Evolutionary conservation across 805 yeast species (phyloP), one percentile per base, ranked within the genome.

Genomic region (Zygosaccharomyces siamensis): DNA sequence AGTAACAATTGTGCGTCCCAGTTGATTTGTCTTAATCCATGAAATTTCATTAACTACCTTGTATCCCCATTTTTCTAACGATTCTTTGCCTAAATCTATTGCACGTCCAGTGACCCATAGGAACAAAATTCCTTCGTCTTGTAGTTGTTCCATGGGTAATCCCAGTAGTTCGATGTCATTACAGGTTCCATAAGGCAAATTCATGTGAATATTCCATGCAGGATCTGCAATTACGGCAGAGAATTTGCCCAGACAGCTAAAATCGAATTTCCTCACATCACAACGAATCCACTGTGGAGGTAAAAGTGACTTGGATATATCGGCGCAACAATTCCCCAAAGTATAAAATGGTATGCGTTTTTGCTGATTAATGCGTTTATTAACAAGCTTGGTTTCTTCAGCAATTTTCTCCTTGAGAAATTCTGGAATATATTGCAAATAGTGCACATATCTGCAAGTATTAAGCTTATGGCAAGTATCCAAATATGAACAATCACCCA

Each of bases 61-160:
- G 63, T 90, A 90, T 1, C 97, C 97, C 96, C 97, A 89, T 50
- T 78, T 80, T 3, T 64, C 65, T 47, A 90, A 70, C 6, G 90
- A 87, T 48, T 79, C 79, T 36, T 95, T 76, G 0, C 98, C 98
- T 18, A 86, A 73, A 57, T 92, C 97, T 56, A 89, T 82, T 8
- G 97, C 89, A 40, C 98, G 75, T 1, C 97, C 97, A 1, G 98
- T 92, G 8, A 92, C 97, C 98, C 97, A 90, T 23, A 90, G 74
- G 52, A 89, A 73, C 39, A 89, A 69, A 2, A 90, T 70, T 0
- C 98, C 98, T 60, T 88, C 95, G 47, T 81, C 83, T 63, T 89
- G 97, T 31, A 90, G 72, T 39, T 75, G 68, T 32, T 77, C 75
- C 64, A 90, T 75, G 24, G 87, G 83, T 21, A 90, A 70, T 8